These are phyloP conservation scores for Rhodocollybia butyracea DNA, from an alignment of 768 basidiomycete species.

Conservation along the genomic window DNA sequence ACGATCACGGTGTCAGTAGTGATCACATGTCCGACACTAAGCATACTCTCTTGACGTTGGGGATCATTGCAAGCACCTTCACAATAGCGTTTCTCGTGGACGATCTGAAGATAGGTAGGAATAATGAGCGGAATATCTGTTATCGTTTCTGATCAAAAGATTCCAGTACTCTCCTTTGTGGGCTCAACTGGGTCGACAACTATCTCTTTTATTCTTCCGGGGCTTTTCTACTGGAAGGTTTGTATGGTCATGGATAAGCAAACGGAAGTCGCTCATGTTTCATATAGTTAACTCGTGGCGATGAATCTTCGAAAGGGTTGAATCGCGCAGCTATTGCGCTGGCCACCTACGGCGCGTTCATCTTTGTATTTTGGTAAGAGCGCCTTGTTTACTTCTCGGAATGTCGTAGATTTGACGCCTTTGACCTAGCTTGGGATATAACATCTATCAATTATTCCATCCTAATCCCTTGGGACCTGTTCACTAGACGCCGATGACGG, in stretches of 20 bases:
- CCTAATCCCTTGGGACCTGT: too few species aligned
- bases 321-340: constrained; percentile 65
- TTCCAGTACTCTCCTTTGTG: constrained; percentile 87
- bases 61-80: constrained; percentile 64
- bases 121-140: background rate
- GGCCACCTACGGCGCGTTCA: constrained; percentile 67
- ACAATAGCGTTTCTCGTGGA: constrained; percentile 75
- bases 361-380: constrained; percentile 88
- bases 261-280: background rate
- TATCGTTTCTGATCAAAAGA: constrained; percentile 3
- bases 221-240: constrained; percentile 92
- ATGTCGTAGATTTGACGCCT: too few species aligned
- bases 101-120: constrained; percentile 71
- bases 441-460: too few species aligned
- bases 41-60: constrained; percentile 66
- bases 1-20: constrained; percentile 52
- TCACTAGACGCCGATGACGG: constrained; percentile 83
- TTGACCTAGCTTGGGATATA: too few species aligned
- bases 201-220: constrained; percentile 94
- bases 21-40: constrained; percentile 66
- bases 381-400: too few species aligned
- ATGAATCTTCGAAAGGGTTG: constrained; percentile 47
- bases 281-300: constrained; percentile 63
- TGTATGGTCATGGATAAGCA: background rate
- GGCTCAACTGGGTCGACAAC: constrained; percentile 96